Base-by-base conservation (phyloP, 768 basidiomycete genomes). In the Calocera cornea region DNA sequence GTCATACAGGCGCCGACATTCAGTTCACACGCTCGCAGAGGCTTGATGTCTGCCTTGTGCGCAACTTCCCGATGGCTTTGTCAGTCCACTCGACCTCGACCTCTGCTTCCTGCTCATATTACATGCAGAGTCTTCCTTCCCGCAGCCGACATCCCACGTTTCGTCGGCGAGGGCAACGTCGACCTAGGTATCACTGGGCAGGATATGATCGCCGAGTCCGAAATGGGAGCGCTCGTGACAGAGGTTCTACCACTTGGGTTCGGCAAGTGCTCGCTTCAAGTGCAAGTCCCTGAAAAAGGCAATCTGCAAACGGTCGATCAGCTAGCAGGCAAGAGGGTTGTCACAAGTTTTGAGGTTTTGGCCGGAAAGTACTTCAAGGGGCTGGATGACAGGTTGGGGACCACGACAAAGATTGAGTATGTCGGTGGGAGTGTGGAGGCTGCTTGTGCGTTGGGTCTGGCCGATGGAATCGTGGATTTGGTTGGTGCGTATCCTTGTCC, bases 351-450 rank as follows among this genome's bases (percentile, higher is more conserved):
- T 76, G 92, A 94, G 75, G 86, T 89, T n/a, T 82, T 98, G 12
- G 83, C 92, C 0, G 88, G 80, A 16, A 79, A 86, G 65, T 92
- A 92, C 74, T 99, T 99, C 73, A 79, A 76, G 12, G 75, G 80
- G 54, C 66, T 93, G 0, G 92, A 94, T 70, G 77, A 80, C 16
- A 78, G 77, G 54, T 70, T 84, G 31, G 69, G 68, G 1, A 19
- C 67, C 41, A 80, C 78, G 71, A 98, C 97, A 0, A 84, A 83
- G 75, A 91, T 99, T 34, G 91, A 95, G 75, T 97, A 98, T 75
- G 88, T 99, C 1, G 95, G 97, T 1, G 97, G 97, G 1, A 95
- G 93, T 73, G 97, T 99, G 0, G 97, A 99, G 77, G 97, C 95
- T 8, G 97, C 97, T 40, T 99, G 97, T 79, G 85, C 97, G 1